Conservation (phyloP, 345 rosid genomes). For the Camelina laxa region DNA sequence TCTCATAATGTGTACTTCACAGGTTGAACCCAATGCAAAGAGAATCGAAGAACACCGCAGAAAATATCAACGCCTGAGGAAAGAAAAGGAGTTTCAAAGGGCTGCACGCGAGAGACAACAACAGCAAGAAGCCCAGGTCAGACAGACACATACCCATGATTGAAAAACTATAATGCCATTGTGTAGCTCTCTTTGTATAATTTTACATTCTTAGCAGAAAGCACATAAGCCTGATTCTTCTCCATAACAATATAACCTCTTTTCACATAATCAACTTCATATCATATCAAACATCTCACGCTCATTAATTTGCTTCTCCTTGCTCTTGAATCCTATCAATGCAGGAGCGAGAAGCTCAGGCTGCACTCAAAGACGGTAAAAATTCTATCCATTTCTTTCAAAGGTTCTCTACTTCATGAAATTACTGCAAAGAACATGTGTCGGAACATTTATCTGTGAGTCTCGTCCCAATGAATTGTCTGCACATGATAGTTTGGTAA, state of each 20-base stretch:
- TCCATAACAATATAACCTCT: slow-evolving; percentile 21
- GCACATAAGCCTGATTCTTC: neutral
- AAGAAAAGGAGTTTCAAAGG: slow-evolving; percentile 62
- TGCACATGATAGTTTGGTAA: neutral
- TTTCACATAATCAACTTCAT: slow-evolving; percentile 13
- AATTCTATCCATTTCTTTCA: slow-evolving; percentile 12
- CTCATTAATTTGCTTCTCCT: slow-evolving; percentile 29
- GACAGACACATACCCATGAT: slow-evolving; percentile 22
- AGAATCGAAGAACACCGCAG: slow-evolving; percentile 75
- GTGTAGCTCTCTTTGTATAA: neutral
- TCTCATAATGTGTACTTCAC: slow-evolving; percentile 24
- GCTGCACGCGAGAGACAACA: slow-evolving; percentile 55
- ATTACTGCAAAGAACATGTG: slow-evolving; percentile 22
- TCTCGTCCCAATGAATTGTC: slow-evolving; percentile 1
- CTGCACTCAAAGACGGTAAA: slow-evolving; percentile 78
- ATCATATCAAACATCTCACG: slow-evolving; percentile 11
- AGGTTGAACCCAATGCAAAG: slow-evolving; percentile 86
- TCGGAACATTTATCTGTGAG: slow-evolving; percentile 14
- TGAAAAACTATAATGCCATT: slow-evolving; percentile 1
- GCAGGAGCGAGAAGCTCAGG: slow-evolving; percentile 67
- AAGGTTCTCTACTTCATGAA: slow-evolving; percentile 12
- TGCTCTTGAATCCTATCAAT: slow-evolving; percentile 32
- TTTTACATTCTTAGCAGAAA: neutral
- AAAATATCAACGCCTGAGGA: slow-evolving; percentile 72
- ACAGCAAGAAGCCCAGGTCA: slow-evolving; percentile 59